Evolutionary conservation across 768 basidiomycete species (phyloP).

Genomic region (Russula vinacea): DNA sequence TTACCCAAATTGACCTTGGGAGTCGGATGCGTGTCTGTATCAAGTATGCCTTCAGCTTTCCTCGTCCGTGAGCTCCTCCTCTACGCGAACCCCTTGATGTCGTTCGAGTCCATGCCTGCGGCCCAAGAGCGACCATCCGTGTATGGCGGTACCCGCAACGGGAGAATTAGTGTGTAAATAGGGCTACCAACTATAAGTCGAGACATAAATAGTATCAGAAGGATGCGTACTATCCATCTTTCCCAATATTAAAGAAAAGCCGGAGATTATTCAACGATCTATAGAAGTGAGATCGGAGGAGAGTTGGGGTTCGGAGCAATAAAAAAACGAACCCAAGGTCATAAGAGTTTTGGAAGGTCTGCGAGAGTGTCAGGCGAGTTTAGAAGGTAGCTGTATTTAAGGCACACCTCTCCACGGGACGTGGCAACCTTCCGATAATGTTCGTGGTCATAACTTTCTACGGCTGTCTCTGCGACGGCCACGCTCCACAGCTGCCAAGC

Average conservation of each 20-base stretch:
- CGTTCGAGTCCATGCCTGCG: conserved; percentile 60
- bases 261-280: conserved; percentile 65
- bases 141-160: conserved; percentile 73
- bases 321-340: conserved; percentile 67
- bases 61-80: conserved; percentile 86
- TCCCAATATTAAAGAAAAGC: conserved; percentile 85
- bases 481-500: conserved; percentile 72
- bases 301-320: background rate
- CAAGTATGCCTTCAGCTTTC: conserved; percentile 39
- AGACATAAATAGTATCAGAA: background rate
- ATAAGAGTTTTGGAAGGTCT: conserved; percentile 88
- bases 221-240: conserved; percentile 70
- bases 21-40: background rate
- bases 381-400: background rate
- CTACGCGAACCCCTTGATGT: conserved; percentile 61
- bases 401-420: conserved; percentile 61
- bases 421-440: conserved; percentile 70
- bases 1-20: conserved; percentile 11
- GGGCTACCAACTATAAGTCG: conserved; percentile 48
- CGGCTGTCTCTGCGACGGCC: conserved; percentile 74
- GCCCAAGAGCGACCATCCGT: conserved; percentile 85
- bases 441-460: conserved; percentile 86
- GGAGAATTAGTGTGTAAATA: conserved; percentile 74
- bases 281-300: conserved; percentile 8
- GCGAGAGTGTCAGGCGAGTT: background rate